Evolutionary conservation across 2,329 filamentous ascomycete genomes (phyloP).

Genomic region (Thelonectria olida): DNA sequence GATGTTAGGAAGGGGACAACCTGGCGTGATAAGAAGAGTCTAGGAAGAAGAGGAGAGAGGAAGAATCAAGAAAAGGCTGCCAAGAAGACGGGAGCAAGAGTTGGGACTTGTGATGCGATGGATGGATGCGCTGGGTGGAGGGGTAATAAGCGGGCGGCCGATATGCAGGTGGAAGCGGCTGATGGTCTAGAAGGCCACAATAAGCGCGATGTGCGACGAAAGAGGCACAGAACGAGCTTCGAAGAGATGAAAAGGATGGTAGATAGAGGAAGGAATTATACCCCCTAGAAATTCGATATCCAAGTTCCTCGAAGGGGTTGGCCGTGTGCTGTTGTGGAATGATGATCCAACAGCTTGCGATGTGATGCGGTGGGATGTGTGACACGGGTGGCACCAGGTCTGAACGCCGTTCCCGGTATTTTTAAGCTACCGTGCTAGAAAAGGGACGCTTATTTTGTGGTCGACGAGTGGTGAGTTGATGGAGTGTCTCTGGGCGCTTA

Average conservation of each 20-base stretch:
- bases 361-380: slow-evolving; percentile 5
- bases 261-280: neutral
- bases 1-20: neutral
- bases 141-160: slow-evolving; percentile 13
- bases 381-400: neutral
- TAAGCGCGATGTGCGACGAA: slow-evolving; percentile 37
- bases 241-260: neutral
- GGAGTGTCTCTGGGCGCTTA: slow-evolving; percentile 38
- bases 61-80: slow-evolving; percentile 1
- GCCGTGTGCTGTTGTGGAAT: slow-evolving; percentile 19
- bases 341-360: slow-evolving; percentile 1
- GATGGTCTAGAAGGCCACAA: neutral
- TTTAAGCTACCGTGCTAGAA: slow-evolving; percentile 12
- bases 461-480: neutral
- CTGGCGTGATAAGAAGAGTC: neutral
- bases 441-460: slow-evolving; percentile 10
- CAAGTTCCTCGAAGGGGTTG: neutral
- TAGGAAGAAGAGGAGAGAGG: neutral
- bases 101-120: too few species aligned
- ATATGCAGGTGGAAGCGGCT: slow-evolving; percentile 15
- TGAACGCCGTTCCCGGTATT: neutral
- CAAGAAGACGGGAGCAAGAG: neutral
- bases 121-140: slow-evolving; percentile 5
- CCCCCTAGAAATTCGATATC: too few species aligned
- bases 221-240: neutral